A percentile compares a stretch with the other conserved stretches of the same genome.
Conservation (phyloP, 345 rosid genomes). For the Cardiospermum halicacabum region DNA sequence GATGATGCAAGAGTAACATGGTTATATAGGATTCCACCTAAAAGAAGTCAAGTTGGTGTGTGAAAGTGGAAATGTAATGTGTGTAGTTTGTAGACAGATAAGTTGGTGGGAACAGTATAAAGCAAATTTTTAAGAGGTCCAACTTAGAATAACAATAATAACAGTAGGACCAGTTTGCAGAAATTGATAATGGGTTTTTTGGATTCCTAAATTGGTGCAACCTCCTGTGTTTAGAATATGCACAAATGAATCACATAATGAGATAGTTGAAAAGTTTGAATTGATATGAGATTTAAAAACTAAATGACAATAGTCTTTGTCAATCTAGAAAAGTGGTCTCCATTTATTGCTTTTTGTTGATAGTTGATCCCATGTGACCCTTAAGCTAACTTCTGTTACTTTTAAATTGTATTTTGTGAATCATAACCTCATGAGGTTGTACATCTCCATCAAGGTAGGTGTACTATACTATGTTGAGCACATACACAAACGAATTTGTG, state of each 20-base stretch:
- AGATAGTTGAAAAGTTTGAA: not conserved
- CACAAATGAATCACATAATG: not conserved
- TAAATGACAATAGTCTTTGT: not conserved
- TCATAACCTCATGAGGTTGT: too few species aligned
- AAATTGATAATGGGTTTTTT: not conserved
- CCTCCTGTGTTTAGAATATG: slow-evolving; percentile 7
- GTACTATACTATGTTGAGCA: too few species aligned
- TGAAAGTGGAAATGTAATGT: not conserved
- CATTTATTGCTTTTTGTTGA: not conserved
- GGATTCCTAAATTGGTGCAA: not conserved
- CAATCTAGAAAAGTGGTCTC: not conserved
- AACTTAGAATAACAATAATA: not conserved
- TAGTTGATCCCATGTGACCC: slow-evolving; percentile 8
- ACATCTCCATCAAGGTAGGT: too few species aligned
- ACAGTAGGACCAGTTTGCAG: not conserved
- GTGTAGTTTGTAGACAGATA: not conserved
- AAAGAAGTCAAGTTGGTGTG: not conserved
- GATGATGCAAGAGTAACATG: too few species aligned
- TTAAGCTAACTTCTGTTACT: not conserved
- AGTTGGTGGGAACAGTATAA: not conserved
- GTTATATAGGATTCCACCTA: slow-evolving; percentile 13
- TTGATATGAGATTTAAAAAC: not conserved
- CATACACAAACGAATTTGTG: too few species aligned
- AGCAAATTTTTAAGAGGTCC: not conserved
- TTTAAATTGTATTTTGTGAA: not conserved